A percentile compares a stretch with the other conserved stretches of the same genome.
Conservation (phyloP, 2,329 filamentous ascomycete genomes). For the Seiridium unicorne region DNA sequence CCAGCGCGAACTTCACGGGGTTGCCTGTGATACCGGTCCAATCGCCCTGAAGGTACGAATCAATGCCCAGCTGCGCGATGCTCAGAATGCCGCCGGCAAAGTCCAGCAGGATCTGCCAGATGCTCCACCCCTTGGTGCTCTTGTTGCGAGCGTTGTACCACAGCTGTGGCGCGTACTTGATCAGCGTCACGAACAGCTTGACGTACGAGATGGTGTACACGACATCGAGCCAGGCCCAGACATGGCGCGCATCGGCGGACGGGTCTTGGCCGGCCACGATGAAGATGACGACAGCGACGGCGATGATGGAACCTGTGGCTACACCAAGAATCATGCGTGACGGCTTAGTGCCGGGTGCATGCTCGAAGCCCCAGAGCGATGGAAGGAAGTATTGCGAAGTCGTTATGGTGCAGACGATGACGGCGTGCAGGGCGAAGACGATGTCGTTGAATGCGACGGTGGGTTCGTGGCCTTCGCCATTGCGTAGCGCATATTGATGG, state of each 20-base stretch:
- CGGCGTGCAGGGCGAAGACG: slow-evolving; percentile 79
- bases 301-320: slow-evolving; percentile 65
- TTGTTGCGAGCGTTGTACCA: slow-evolving; percentile 79
- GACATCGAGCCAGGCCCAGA: slow-evolving; percentile 63
- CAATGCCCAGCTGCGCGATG: slow-evolving; percentile 76
- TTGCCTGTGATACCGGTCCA: slow-evolving; percentile 93
- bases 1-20: slow-evolving; percentile 83
- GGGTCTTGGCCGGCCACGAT: slow-evolving; percentile 37
- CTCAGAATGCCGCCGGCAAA: slow-evolving; percentile 79
- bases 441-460: slow-evolving; percentile 91
- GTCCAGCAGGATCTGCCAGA: slow-evolving; percentile 80
- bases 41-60: slow-evolving; percentile 79
- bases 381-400: slow-evolving; percentile 73
- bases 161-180: slow-evolving; percentile 92
- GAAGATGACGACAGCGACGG: slow-evolving; percentile 45
- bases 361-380: slow-evolving; percentile 72
- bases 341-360: slow-evolving; percentile 51
- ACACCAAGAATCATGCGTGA: slow-evolving; percentile 66
- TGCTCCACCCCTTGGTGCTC: slow-evolving; percentile 87
- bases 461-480: slow-evolving; percentile 60
- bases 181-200: slow-evolving; percentile 82
- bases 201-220: slow-evolving; percentile 76
- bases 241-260: slow-evolving; percentile 36
- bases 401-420: slow-evolving; percentile 69
- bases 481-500: slow-evolving; percentile 77